Evolutionary conservation across 2,329 filamentous ascomycete genomes (phyloP), one percentile per base, ranked within the genome.

Genomic region (Incumbomyces lentus): DNA sequence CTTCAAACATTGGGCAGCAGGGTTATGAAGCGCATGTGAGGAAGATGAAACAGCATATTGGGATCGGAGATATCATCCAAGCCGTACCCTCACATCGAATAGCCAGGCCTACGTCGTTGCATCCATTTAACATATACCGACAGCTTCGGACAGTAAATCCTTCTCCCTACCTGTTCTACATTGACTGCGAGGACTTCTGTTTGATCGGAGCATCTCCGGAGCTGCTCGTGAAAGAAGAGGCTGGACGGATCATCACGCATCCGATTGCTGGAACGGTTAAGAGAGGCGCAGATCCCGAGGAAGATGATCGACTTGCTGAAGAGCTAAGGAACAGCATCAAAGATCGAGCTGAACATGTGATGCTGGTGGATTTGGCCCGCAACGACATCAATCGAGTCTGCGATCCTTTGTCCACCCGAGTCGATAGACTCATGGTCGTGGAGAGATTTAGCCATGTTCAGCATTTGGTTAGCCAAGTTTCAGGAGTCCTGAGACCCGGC

Each of bases 121-220:
- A 98, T 65, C 90, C 92, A 0, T 98, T 96, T 75, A 98, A 96
- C 71, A 86, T 98, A 59, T 98, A 96, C 73, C 81, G 90, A 46
- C 87, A 95, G 63, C 76, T 98, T 32, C 86, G 92, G 52, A 95
- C 87, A n/a, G 86, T 96, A 60, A 98, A 98, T 63, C 92, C 92
- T 0, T 95, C 88, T 7, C 92, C 92, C 0, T 98, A 98, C 67
- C 79, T 98, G 31, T 98, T 98, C 73, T 98, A 89, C 68, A 79
- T 98, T 51, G 81, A 92, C 64, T 96, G 90, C 68, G 76, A 78
- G 50, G 84, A 86, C 60, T 96, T 98, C 68, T 86, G 95, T 63
- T 89, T 98, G 55, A 84, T 98, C 11, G 92, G 92, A 49, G 92
- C 92, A 33, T 94, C 86, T 48, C 92, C 92, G 1, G 92, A 98